Percentiles rank a stretch among this genome's conserved stretches.
Conservation (phyloP, 169 alveolate species). For the Babesia bigemina region DNA sequence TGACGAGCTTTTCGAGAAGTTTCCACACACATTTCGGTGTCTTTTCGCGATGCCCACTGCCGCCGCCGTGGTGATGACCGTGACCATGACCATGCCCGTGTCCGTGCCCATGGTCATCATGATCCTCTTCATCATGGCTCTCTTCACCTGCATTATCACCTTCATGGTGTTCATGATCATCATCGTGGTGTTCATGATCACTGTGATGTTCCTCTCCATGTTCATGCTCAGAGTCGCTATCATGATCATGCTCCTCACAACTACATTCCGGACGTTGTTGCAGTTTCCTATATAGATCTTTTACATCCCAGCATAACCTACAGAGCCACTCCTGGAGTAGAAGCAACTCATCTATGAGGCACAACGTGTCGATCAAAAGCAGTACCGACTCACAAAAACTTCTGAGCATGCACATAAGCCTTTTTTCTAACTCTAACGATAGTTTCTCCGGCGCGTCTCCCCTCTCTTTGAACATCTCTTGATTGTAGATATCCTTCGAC, state of each 20-base stretch:
- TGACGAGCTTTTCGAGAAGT: not conserved
- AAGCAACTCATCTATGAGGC: slow-evolving; percentile 8
- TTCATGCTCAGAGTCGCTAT: not conserved
- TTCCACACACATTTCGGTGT: slow-evolving; percentile 3
- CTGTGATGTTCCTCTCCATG: too few relatives aligned
- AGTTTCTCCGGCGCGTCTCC: not conserved
- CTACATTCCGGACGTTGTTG: not conserved
- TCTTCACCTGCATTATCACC: too few relatives aligned
- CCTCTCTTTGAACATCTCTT: not conserved
- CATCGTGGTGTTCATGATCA: too few relatives aligned
- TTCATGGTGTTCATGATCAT: too few relatives aligned
- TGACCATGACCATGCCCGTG: too few relatives aligned
- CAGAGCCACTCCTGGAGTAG: slow-evolving; percentile 33
- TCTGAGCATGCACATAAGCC: not conserved
- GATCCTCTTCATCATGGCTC: not conserved
- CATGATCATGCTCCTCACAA: not conserved
- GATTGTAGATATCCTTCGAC: not conserved
- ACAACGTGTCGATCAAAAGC: not conserved
- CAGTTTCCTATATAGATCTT: not conserved
- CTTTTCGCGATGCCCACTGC: not conserved
- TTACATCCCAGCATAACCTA: not conserved
- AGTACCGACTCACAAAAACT: slow-evolving; percentile 13
- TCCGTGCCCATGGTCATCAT: too few relatives aligned
- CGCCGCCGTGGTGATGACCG: not conserved
- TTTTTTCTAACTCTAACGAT: not conserved